phyloP scores from a whole-genome alignment of 768 basidiomycete species.

The Xanthoconium stramineum region DNA sequence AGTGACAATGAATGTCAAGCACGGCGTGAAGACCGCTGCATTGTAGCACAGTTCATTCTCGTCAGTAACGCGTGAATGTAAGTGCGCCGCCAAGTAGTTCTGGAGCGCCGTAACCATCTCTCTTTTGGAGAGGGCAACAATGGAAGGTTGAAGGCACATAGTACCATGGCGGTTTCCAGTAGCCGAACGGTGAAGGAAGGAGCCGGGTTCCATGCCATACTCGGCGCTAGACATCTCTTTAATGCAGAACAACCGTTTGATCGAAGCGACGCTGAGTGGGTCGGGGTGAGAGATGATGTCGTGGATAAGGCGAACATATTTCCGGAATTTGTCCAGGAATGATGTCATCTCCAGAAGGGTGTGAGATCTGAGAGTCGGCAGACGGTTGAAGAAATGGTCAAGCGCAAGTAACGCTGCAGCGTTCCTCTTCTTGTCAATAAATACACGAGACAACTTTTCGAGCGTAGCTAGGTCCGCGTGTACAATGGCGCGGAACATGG shows the following conservation, averaged over 20 bases:
- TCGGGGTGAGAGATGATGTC: background rate
- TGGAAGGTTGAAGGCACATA: background rate
- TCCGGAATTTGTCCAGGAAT: slow-evolving; percentile 4
- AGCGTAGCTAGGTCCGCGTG: slow-evolving; percentile 28
- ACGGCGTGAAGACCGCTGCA: slow-evolving; percentile 34
- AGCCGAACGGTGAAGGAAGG: slow-evolving; percentile 7
- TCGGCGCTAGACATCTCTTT: slow-evolving; percentile 5
- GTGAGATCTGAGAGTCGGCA: slow-evolving; percentile 19
- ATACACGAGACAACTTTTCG: slow-evolving; percentile 28
- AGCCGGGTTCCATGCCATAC: slow-evolving; percentile 3
- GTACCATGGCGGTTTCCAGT: background rate
- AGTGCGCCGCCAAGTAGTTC: slow-evolving; percentile 21
- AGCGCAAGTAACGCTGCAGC: slow-evolving; percentile 7
- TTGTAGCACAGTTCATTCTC: slow-evolving; percentile 34
- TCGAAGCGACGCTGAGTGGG: background rate
- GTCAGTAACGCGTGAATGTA: slow-evolving; percentile 28
- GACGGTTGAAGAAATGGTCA: slow-evolving; percentile 2
- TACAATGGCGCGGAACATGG: slow-evolving; percentile 35
- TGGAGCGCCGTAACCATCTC: slow-evolving; percentile 25
- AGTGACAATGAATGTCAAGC: slow-evolving; percentile 32
- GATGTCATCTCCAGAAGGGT: slow-evolving; percentile 14
- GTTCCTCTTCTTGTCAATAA: slow-evolving; percentile 14
- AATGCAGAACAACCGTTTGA: slow-evolving; percentile 31
- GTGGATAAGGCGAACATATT: slow-evolving; percentile 4
- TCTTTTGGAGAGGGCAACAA: slow-evolving; percentile 11